Percentiles rank a stretch among this genome's conserved stretches.
Conservation (phyloP, 2,329 filamentous ascomycete species). For the Fusarium solani-melongenae region DNA sequence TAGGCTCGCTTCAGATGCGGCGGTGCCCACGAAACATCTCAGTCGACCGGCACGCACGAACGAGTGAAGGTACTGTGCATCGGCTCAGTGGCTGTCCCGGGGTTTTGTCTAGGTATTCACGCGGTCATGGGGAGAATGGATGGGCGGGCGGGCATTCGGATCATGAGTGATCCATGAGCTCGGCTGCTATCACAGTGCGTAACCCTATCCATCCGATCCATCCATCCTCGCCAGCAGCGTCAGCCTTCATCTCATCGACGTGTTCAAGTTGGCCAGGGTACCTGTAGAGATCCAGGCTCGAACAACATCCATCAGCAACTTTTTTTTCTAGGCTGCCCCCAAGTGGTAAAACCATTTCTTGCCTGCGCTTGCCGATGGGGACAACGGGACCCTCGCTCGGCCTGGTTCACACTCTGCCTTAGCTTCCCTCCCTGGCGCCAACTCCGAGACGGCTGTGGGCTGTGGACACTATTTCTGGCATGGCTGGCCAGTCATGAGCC, state of each 20-base stretch:
- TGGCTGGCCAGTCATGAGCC: slow-evolving; percentile 31
- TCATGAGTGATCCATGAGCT: slow-evolving; percentile 25
- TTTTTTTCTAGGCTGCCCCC: neutral
- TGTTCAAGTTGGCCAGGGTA: neutral
- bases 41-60: slow-evolving; percentile 21
- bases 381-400: slow-evolving; percentile 1
- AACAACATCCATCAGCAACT: neutral
- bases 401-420: slow-evolving; percentile 18
- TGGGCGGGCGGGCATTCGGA: slow-evolving; percentile 24
- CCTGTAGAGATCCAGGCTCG: neutral
- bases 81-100: slow-evolving; percentile 30
- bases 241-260: neutral
- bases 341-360: neutral
- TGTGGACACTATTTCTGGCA: slow-evolving; percentile 44
- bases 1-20: slow-evolving; percentile 27
- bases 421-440: slow-evolving; percentile 32
- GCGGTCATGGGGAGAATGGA: slow-evolving; percentile 25
- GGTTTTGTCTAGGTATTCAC: slow-evolving; percentile 16
- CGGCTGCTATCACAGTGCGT: neutral
- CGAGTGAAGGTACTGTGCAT: neutral
- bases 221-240: neutral
- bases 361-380: slow-evolving; percentile 26
- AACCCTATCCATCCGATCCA: neutral
- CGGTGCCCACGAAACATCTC: slow-evolving; percentile 24
- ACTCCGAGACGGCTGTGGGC: slow-evolving; percentile 41